Evolutionary conservation across 164 flowering plant species (phyloP).

Genomic region (Kalanchoe fedtschenkoi): DNA sequence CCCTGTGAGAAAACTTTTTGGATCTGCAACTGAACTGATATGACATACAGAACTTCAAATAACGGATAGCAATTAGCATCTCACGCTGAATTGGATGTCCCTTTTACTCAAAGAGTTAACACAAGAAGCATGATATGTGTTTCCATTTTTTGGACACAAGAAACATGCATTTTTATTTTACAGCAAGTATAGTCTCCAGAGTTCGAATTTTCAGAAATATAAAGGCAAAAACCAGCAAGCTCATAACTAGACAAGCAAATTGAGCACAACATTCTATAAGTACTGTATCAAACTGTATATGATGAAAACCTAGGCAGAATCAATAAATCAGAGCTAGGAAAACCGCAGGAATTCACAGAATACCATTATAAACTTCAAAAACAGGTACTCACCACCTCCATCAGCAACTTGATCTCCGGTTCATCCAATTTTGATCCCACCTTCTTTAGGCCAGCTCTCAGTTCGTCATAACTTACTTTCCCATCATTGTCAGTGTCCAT

Average conservation of each 20-base stretch:
- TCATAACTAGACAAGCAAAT: too few relatives aligned
- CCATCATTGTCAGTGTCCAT: conserved; percentile 95
- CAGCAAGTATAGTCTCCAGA: too few relatives aligned
- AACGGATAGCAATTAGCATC: background rate
- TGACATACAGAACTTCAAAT: background rate
- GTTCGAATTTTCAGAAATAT: too few relatives aligned
- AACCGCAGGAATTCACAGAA: background rate
- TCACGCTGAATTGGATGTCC: background rate
- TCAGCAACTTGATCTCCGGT: conserved; percentile 84
- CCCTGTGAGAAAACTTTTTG: too few relatives aligned
- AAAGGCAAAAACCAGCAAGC: too few relatives aligned
- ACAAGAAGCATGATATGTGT: too few relatives aligned
- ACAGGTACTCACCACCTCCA: conserved; percentile 72
- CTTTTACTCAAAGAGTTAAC: too few relatives aligned
- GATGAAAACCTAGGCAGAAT: background rate
- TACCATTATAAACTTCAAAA: background rate
- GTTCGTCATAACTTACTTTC: conserved; percentile 68
- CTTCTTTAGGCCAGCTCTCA: conserved; percentile 74
- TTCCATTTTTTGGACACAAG: too few relatives aligned
- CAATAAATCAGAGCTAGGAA: background rate
- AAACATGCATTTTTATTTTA: too few relatives aligned
- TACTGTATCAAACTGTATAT: background rate
- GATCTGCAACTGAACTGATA: too few relatives aligned
- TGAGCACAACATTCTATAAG: background rate
- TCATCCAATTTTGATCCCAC: conserved; percentile 93